A percentile compares a stretch with the other conserved stretches of the same genome.
These are phyloP conservation scores for Rhododendron ovatum DNA, from an alignment of 148 eudicot genomes.

Conservation along the genomic window DNA sequence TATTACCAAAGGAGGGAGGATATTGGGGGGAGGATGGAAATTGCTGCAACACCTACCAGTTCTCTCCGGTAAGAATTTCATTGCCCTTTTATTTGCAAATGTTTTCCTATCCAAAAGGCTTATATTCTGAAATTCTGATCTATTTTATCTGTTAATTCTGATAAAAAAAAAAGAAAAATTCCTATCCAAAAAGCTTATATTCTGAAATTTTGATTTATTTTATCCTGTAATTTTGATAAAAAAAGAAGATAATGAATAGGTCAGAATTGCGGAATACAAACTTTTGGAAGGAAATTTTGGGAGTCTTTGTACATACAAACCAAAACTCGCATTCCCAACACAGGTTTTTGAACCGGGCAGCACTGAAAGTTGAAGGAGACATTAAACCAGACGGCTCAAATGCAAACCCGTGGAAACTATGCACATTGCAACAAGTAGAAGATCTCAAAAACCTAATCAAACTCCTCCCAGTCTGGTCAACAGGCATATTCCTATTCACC, in stretches of 20 bases:
- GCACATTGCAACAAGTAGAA: slow-evolving; percentile 37
- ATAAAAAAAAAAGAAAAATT: too few species aligned
- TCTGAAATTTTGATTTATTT: too few species aligned
- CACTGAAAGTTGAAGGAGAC: slow-evolving; percentile 28
- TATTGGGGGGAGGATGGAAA: background rate
- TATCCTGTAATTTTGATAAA: background rate
- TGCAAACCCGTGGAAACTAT: slow-evolving; percentile 30
- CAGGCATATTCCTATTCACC: slow-evolving; percentile 43
- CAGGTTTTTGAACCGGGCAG: slow-evolving; percentile 52
- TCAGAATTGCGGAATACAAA: too few species aligned
- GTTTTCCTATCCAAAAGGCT: background rate
- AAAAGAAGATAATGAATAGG: too few species aligned
- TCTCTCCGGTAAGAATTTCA: slow-evolving; percentile 29
- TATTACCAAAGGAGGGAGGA: slow-evolving; percentile 16
- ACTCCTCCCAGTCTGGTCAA: slow-evolving; percentile 64
- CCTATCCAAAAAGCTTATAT: too few species aligned
- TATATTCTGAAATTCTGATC: background rate
- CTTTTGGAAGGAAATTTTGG: too few species aligned
- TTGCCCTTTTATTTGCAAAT: background rate
- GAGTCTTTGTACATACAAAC: too few species aligned
- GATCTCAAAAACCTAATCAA: slow-evolving; percentile 23
- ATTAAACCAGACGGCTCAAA: slow-evolving; percentile 16
- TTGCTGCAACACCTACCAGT: slow-evolving; percentile 20
- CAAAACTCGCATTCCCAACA: background rate
- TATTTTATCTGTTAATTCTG: too few species aligned